Percentiles rank a stretch among this genome's conserved stretches.
Conservation (phyloP, 2,329 filamentous ascomycete genomes). For the Cladosporium colombiae region DNA sequence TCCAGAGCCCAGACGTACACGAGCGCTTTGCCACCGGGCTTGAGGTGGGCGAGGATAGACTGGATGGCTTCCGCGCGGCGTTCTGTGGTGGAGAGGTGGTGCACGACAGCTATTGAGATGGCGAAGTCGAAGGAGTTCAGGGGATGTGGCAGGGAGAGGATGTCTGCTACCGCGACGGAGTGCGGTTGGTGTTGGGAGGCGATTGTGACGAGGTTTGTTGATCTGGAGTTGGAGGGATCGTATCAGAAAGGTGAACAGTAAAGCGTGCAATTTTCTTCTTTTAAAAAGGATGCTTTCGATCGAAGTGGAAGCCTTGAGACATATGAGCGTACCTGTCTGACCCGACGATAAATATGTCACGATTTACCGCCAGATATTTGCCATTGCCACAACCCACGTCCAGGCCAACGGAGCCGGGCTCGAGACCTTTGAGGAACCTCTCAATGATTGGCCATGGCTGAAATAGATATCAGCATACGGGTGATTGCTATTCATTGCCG, state of each 20-base stretch:
- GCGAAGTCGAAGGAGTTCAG: slow-evolving; percentile 72
- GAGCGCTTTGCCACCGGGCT: slow-evolving; percentile 64
- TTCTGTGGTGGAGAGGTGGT: slow-evolving; percentile 80
- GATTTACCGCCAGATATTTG: slow-evolving; percentile 85
- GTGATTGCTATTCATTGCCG: background rate
- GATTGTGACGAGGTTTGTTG: slow-evolving; percentile 59
- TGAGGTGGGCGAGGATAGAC: slow-evolving; percentile 69
- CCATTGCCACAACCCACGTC: slow-evolving; percentile 97
- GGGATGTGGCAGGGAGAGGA: slow-evolving; percentile 78
- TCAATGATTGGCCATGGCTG: slow-evolving; percentile 91
- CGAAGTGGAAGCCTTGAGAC: background rate
- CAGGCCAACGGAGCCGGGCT: slow-evolving; percentile 74
- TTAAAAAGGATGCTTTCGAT: background rate
- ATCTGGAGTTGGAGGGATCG: slow-evolving; percentile 45
- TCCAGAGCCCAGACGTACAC: slow-evolving; percentile 96
- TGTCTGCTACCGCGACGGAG: slow-evolving; percentile 76
- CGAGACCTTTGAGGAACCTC: slow-evolving; percentile 67
- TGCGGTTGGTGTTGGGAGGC: slow-evolving; percentile 61
- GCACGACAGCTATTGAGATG: slow-evolving; percentile 90
- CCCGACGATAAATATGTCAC: slow-evolving; percentile 74
- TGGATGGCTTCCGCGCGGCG: slow-evolving; percentile 72
- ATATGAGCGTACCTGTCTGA: slow-evolving; percentile 70
- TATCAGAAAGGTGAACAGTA: slow-evolving; percentile 18
- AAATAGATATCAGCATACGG: background rate
- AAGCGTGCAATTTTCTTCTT: background rate